Evolutionary conservation across 306 rosid genomes (phyloP).

Genomic region (Cicer bijugum): DNA sequence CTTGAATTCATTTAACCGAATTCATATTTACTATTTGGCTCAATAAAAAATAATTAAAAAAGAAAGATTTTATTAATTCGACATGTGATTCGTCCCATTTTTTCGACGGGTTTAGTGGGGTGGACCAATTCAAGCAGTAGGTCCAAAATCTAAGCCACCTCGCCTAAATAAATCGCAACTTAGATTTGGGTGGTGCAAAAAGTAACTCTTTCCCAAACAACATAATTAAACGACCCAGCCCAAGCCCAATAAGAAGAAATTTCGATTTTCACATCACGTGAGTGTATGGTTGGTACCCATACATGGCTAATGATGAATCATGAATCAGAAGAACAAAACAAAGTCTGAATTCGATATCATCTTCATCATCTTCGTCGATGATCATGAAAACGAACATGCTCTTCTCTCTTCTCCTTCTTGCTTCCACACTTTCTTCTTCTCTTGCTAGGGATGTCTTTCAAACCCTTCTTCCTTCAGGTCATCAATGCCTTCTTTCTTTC

Average conservation of each 20-base stretch:
- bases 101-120: too few species aligned
- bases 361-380: neutral
- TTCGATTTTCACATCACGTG: constrained; percentile 29
- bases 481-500: neutral
- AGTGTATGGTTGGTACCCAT: neutral
- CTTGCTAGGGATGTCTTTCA: constrained; percentile 60
- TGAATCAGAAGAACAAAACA: constrained; percentile 27
- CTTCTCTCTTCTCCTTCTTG: constrained; percentile 50
- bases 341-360: constrained; percentile 13
- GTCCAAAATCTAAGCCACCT: too few species aligned
- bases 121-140: too few species aligned
- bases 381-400: constrained; percentile 39
- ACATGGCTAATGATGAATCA: neutral
- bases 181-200: neutral
- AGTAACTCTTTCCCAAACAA: neutral
- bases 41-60: too few species aligned
- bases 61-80: too few species aligned
- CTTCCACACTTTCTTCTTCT: constrained; percentile 45
- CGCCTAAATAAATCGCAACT: neutral
- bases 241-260: constrained; percentile 24
- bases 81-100: too few species aligned
- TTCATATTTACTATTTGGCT: too few species aligned
- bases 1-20: too few species aligned
- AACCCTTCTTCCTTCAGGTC: constrained; percentile 56
- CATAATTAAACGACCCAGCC: neutral